Evolutionary conservation across 345 rosid species (phyloP).

Genomic region (Citrus australasica): DNA sequence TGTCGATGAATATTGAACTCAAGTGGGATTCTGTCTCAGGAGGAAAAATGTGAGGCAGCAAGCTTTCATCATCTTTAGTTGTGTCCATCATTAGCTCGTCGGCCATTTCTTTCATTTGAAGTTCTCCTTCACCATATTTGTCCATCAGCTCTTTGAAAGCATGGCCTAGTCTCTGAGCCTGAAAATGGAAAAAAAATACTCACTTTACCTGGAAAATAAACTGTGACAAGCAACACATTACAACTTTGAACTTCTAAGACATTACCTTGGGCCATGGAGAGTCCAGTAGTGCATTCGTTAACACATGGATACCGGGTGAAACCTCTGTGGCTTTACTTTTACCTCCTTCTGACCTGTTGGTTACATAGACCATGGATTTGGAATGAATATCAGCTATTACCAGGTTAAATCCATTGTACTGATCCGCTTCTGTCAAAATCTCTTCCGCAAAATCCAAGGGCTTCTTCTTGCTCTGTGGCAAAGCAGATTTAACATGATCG

Average conservation of each 20-base stretch:
- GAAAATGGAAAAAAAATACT: neutral
- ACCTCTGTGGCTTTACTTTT: conserved; percentile 39
- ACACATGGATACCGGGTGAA: conserved; percentile 70
- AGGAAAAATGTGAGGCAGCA: conserved; percentile 38
- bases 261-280: conserved; percentile 85
- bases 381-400: conserved; percentile 46
- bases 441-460: conserved; percentile 63
- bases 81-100: conserved; percentile 57
- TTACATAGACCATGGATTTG: conserved; percentile 61
- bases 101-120: conserved; percentile 49
- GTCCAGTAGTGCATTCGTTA: conserved; percentile 73
- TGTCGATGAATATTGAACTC: conserved; percentile 67
- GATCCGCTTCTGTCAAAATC: conserved; percentile 38
- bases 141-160: conserved; percentile 38
- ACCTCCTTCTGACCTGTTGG: conserved; percentile 51
- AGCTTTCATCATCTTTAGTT: conserved; percentile 39
- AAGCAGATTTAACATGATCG: neutral
- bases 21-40: conserved; percentile 38
- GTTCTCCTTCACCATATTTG: conserved; percentile 31
- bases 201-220: neutral
- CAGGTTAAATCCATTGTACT: conserved; percentile 74
- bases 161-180: conserved; percentile 55
- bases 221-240: neutral
- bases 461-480: conserved; percentile 50
- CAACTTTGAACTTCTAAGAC: neutral